Base-by-base conservation (phyloP, 495 filamentous ascomycete genomes). In the Aspergillus steynii region DNA sequence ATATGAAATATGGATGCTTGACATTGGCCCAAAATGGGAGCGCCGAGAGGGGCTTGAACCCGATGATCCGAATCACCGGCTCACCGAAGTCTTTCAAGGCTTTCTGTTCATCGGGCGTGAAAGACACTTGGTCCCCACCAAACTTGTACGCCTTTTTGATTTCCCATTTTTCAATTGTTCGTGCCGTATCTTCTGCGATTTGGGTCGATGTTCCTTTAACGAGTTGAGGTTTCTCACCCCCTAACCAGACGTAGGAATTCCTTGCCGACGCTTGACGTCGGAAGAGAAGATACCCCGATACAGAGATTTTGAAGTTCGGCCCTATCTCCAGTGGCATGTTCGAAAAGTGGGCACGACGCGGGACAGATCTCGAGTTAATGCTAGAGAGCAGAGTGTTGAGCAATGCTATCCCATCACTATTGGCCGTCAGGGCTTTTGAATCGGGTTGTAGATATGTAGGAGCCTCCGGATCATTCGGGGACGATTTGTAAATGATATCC, bases 101-200 rank as follows among this genome's bases (percentile, higher is more conserved):
- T 60, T 87, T 86, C 59, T 90, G 83, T 71, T 98, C 95, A 34
- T 97, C 93, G 2, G 84, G 79, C 2, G 86, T 88, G 74, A 99
- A 99, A 25, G 87, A 76, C 49, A 99, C 85, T 55, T 93, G 90
- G 63, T 96, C 91, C 25, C 91, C 92, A 32, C 94, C 96, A 64
- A 97, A 98, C 66, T 94, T 96, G 78, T 94, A 99, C 0, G 94
- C 96, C 68, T 96, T 97, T 56, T 88, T 86, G 42, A 97, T 84
- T 61, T 97, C 91, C 8, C 73, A 72, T 65, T 93, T 93, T 58
- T 96, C 91, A 2, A 97, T 85, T 0, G 83, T 82, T 37, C 87
- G 81, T 4, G 86, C 85, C 1, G 87, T 90, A 61, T 93, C 89
- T 27, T 90, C 90, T 20, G 90, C 87, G 47, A 91, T 78, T 54